Conservation (phyloP, 805 yeast genomes). For the Nakazawaea wyomingensis region DNA sequence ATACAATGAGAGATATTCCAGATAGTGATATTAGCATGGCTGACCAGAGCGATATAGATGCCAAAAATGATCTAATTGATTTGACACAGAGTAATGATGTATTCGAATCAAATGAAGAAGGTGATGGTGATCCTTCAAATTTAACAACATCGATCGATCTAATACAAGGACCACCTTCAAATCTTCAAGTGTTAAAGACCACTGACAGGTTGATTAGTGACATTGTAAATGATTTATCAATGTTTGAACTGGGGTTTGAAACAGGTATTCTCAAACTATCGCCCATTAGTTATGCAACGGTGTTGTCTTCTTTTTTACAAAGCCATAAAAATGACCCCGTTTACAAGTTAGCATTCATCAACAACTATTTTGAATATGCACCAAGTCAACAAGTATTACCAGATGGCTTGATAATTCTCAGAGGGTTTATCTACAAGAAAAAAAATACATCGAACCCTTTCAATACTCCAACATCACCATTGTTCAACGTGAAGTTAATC, state of each 20-base stretch:
- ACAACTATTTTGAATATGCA: conserved; percentile 29
- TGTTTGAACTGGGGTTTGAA: conserved; percentile 18
- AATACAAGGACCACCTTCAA: neutral
- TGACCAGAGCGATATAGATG: conserved; percentile 1
- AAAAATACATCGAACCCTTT: conserved; percentile 2
- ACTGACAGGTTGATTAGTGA: conserved; percentile 66
- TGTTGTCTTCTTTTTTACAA: conserved; percentile 17
- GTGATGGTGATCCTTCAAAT: neutral
- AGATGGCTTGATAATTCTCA: neutral
- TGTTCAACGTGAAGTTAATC: conserved; percentile 11
- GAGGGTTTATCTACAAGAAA: conserved; percentile 9
- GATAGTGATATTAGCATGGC: conserved; percentile 4
- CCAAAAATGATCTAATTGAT: conserved; percentile 6
- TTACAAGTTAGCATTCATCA: conserved; percentile 29
- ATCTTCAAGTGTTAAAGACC: conserved; percentile 43
- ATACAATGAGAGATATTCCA: neutral
- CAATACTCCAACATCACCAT: conserved; percentile 5
- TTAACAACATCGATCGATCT: neutral
- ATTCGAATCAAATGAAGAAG: neutral
- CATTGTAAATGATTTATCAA: conserved; percentile 38
- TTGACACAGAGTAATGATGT: conserved; percentile 1
- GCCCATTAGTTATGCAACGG: conserved; percentile 31
- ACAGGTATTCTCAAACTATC: conserved; percentile 24
- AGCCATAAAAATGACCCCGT: conserved; percentile 15
- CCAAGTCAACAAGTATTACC: conserved; percentile 25